These are phyloP conservation scores for Leccinum pachyderme DNA, from an alignment of 1,284 basidiomycete species.

Conservation along the genomic window DNA sequence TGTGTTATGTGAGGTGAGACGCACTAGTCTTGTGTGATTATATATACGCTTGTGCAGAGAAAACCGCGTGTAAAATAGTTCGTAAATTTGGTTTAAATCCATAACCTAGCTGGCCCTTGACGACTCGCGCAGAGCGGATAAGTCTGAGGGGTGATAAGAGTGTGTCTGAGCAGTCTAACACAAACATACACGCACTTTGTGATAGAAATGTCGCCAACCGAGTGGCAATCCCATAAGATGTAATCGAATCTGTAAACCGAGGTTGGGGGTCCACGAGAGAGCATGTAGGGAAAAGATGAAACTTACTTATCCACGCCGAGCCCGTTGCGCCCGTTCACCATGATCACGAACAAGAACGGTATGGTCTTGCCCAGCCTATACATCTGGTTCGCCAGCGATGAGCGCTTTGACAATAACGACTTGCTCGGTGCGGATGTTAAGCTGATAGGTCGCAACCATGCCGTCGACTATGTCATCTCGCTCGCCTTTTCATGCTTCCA, in stretches of 20 bases:
- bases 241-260: slow-evolving; percentile 67
- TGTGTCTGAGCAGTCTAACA: not conserved
- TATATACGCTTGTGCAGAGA: slow-evolving; percentile 75
- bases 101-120: slow-evolving; percentile 72
- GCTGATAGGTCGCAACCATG: slow-evolving; percentile 43
- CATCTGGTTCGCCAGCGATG: slow-evolving; percentile 42
- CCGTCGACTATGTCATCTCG: slow-evolving; percentile 58
- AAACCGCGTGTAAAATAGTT: slow-evolving; percentile 70
- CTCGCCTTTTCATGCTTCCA: slow-evolving; percentile 59
- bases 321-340: slow-evolving; percentile 74
- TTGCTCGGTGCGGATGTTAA: slow-evolving; percentile 40
- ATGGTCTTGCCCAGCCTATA: slow-evolving; percentile 43
- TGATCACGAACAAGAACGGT: slow-evolving; percentile 61
- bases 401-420: slow-evolving; percentile 51
- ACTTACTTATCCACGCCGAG: slow-evolving; percentile 78
- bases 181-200: slow-evolving; percentile 18
- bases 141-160: slow-evolving; percentile 42
- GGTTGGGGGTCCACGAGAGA: not conserved
- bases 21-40: slow-evolving; percentile 68
- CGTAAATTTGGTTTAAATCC: slow-evolving; percentile 71
- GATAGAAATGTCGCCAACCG: slow-evolving; percentile 65
- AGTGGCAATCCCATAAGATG: slow-evolving; percentile 67
- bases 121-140: slow-evolving; percentile 69
- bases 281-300: not conserved
- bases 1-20: slow-evolving; percentile 39